phyloP scores from a whole-genome alignment of 2,329 filamentous ascomycete genomes.

The Aspergillus amoenus region DNA sequence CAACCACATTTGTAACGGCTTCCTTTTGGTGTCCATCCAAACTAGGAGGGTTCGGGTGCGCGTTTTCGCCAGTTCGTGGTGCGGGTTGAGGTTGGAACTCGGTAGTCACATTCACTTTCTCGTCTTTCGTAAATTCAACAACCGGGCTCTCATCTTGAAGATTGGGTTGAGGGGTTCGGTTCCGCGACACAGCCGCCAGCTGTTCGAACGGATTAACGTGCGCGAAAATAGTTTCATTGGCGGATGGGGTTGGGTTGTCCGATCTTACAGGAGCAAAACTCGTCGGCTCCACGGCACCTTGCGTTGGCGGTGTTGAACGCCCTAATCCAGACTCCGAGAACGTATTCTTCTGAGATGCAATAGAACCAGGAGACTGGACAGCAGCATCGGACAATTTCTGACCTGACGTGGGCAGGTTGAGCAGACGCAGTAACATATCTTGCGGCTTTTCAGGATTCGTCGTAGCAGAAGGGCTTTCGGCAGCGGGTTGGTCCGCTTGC shows the following conservation, averaged over 20 bases:
- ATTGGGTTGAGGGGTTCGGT: slow-evolving; percentile 52
- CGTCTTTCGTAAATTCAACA: slow-evolving; percentile 26
- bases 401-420: slow-evolving; percentile 67
- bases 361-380: slow-evolving; percentile 43
- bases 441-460: slow-evolving; percentile 67
- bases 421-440: slow-evolving; percentile 78
- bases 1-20: slow-evolving; percentile 69
- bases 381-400: slow-evolving; percentile 27
- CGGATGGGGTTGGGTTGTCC: slow-evolving; percentile 34
- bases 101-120: slow-evolving; percentile 24
- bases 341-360: slow-evolving; percentile 30
- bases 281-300: slow-evolving; percentile 18
- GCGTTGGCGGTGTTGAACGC: slow-evolving; percentile 9
- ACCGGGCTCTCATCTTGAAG: slow-evolving; percentile 43
- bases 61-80: slow-evolving; percentile 11
- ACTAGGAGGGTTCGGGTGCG: slow-evolving; percentile 24
- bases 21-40: slow-evolving; percentile 51
- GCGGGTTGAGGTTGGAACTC: slow-evolving; percentile 18
- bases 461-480: slow-evolving; percentile 21
- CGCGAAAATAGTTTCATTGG: slow-evolving; percentile 57
- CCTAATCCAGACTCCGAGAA: slow-evolving; percentile 20
- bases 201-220: slow-evolving; percentile 74
- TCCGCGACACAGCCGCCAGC: slow-evolving; percentile 64
- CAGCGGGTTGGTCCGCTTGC: slow-evolving; percentile 22
- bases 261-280: slow-evolving; percentile 24